Evolutionary conservation across 2,329 filamentous ascomycete species (phyloP), one percentile per base, ranked within the genome.

Genomic region (Hymenoscyphus fraxineus): DNA sequence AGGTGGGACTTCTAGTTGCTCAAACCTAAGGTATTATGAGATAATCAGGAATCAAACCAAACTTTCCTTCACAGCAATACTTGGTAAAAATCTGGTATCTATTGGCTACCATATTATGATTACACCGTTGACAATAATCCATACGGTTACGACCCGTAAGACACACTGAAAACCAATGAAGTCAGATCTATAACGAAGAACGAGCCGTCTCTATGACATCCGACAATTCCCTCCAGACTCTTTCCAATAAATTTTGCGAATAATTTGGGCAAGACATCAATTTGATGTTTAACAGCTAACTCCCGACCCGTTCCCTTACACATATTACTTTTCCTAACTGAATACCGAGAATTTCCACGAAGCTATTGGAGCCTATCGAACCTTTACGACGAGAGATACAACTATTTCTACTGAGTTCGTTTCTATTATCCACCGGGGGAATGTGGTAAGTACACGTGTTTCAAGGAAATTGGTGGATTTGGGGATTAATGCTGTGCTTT

Each of bases 401-500:
- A 76, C 79, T 0, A 81, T 84, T 2, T 71, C 72, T 47, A 68
- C 65, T 3, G 79, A 80, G 0, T 85, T 85, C 69, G 72, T 70
- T 0, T 75, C 68, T 15, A 83, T 81, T 13, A 82, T 84, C 65
- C 80, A 82, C 64, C 80, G 77, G 60, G 76, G 81, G 12, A 77
- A 76, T 41, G 80, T 77, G 57, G 83, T 85, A 2, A 75, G 80
- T 1, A 65, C 84, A 1, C 73, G 80, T 12, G 76, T 74, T 6
- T 80, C 90, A 1, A 83, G 85, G 61, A 77, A 80, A 22, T 80
- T 90, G n/a, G 78, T 90, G 57, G 78, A 83, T n/a, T 81, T 79
- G 2, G 86, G 85, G 32, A 83, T 92, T 10, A 86, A 85, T 2
- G 83, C 94, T 9, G 77, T 93, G 66, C 81, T 92, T 54, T 91